Evolutionary conservation across 306 rosid species (phyloP).

Genomic region (Mucuna pruriens): DNA sequence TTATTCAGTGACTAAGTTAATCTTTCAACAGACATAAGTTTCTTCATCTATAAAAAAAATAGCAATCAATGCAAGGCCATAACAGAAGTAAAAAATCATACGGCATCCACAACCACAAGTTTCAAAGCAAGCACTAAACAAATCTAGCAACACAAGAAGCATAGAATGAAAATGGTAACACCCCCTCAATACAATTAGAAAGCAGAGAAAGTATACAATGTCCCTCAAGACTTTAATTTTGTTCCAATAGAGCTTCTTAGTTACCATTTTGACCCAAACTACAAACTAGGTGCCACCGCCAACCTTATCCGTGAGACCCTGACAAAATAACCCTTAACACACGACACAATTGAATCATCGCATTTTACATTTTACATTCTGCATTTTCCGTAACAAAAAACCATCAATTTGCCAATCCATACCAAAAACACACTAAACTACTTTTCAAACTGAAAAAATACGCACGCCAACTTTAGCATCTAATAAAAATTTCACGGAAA

Average conservation of each 20-base stretch:
- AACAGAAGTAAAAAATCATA: background rate
- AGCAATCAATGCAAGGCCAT: background rate
- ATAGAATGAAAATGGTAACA: background rate
- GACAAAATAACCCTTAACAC: background rate
- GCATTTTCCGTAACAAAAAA: background rate
- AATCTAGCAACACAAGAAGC: background rate
- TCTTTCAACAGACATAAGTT: background rate
- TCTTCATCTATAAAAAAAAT: background rate
- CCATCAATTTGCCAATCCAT: background rate
- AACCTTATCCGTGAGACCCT: background rate
- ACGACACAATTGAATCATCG: background rate
- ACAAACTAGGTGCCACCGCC: background rate
- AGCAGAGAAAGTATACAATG: background rate
- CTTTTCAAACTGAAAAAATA: slow-evolving; percentile 11
- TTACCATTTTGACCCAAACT: background rate
- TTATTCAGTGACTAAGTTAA: background rate
- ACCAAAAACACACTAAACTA: background rate
- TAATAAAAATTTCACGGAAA: background rate
- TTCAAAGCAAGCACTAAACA: slow-evolving; percentile 30
- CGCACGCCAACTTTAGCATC: background rate
- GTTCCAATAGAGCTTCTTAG: background rate
- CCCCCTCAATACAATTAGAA: background rate
- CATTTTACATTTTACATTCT: background rate
- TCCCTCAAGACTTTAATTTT: background rate
- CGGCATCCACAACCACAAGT: background rate